Evolutionary conservation across 2,329 filamentous ascomycete genomes (phyloP).

Genomic region (Lanzia echinophila): DNA sequence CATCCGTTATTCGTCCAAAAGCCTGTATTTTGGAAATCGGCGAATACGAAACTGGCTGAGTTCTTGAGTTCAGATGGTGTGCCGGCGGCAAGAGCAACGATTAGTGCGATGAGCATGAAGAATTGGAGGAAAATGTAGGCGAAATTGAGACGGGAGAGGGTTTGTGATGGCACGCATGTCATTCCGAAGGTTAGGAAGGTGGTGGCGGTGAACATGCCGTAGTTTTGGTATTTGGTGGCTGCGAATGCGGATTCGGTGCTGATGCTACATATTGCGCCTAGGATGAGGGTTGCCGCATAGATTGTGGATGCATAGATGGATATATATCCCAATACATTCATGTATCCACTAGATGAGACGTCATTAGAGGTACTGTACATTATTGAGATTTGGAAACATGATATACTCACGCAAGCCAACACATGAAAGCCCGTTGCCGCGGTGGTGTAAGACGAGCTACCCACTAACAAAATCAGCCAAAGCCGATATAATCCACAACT

Average conservation of each 20-base stretch:
- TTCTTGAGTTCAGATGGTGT: conserved; percentile 26
- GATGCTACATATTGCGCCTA: conserved; percentile 26
- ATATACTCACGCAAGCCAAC: conserved; percentile 30
- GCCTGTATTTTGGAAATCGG: conserved; percentile 26
- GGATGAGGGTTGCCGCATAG: conserved; percentile 29
- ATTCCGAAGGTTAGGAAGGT: conserved; percentile 27
- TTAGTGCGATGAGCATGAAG: conserved; percentile 26
- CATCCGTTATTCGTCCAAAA: conserved; percentile 29
- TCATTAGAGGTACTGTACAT: too few relatives aligned
- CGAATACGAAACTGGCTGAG: conserved; percentile 25
- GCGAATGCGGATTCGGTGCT: conserved; percentile 20
- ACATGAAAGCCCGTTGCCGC: conserved; percentile 28
- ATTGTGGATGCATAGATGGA: conserved; percentile 31
- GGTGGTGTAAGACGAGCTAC: conserved; percentile 28
- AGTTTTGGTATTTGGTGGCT: conserved; percentile 28
- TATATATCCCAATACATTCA: conserved; percentile 31
- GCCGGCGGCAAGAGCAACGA: conserved; percentile 26
- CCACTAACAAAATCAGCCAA: conserved; percentile 18
- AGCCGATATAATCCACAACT: conserved; percentile 4
- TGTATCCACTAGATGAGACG: conserved; percentile 27
- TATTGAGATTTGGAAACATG: not conserved
- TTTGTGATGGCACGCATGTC: conserved; percentile 27
- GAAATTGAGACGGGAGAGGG: conserved; percentile 26
- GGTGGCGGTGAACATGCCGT: conserved; percentile 29
- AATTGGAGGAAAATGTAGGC: conserved; percentile 29